Base-by-base conservation (phyloP, 371 early-diverging fungal genomes). In the Blakeslea trispora region DNA sequence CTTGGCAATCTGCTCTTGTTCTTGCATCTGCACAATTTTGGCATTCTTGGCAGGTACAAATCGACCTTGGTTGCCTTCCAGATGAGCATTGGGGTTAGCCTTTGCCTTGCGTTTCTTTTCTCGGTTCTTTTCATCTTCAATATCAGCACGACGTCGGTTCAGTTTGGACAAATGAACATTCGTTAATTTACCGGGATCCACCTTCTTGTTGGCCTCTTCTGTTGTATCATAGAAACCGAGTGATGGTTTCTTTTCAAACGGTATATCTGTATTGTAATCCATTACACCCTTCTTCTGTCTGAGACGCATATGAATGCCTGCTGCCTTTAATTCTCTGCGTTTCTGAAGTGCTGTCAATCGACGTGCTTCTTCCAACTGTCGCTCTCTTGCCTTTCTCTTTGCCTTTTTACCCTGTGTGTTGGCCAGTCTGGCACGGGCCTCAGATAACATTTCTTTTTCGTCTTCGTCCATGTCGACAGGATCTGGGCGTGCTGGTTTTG, bases 391-490 rank as follows among this genome's bases (percentile, higher is more conserved):
- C 81, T 97, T 98, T 68, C 99, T 85, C 71, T 97, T 97, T 13
- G 99, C 97, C 65, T 98, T 98, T 67, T 98, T 98, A 53, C 99
- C 99, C 70, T 97, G 97, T 13, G 98, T 97, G 68, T 98, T 98
- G 40, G 99, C 99, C 53, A 98, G 76, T 72, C 99, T 86, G 15
- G 99, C 99, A 56, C 99, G 88, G 6, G 99, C 98, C 74, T 98
- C 98, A 3, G 94, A 93, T 23, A 97, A 80, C 98, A 97, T 97
- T 69, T 97, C 98, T 81, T 97, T 97, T 74, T 97, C 98, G 71
- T 97, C 98, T 69, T 97, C 97, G 60, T 98, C 97, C 99, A 97
- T 96, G 69, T 98, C 98, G 1, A 98, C 92, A 8, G 98, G 96
- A 77, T 98, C 98, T 3, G 98, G 98, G 15, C 97, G 82, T 1